Evolutionary conservation across 345 rosid species (phyloP).

Genomic region (Brassica napus): Da-Ae NC_063445.1:1106001-1106500

Average conservation of each 20-base stretch:
- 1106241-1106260: not conserved
- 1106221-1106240: too few species aligned
- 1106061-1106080: not conserved
- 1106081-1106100: too few species aligned
- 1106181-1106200: too few species aligned
- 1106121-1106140: too few species aligned
- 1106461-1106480: not conserved
- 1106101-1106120: too few species aligned
- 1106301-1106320: constrained; percentile 5
- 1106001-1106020: constrained; percentile 31
- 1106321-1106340: not conserved
- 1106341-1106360: not conserved
- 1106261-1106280: too few species aligned
- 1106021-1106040: constrained; percentile 18
- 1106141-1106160: too few species aligned
- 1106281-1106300: not conserved
- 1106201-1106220: too few species aligned
- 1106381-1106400: not conserved
- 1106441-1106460: not conserved
- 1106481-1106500: not conserved
- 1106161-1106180: too few species aligned
- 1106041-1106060: not conserved
- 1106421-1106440: constrained; percentile 10
- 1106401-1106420: not conserved
- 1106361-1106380: not conserved